Conservation (phyloP, 768 basidiomycete genomes). For the Tylopilus sp. region DNA sequence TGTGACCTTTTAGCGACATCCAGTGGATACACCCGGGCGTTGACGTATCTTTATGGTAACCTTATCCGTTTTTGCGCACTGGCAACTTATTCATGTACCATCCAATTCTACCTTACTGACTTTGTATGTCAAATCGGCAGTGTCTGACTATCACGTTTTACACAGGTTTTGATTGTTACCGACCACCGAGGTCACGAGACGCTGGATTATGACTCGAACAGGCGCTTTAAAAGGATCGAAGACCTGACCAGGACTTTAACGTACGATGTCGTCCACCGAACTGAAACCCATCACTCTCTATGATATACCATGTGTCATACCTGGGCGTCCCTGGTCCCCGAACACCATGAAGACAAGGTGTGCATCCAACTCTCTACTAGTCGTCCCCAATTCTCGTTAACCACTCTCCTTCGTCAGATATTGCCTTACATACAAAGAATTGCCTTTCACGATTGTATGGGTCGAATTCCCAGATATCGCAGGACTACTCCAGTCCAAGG, state of each 20-base stretch:
- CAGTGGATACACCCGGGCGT: too few relatives aligned
- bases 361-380: too few relatives aligned
- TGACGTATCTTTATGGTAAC: too few relatives aligned
- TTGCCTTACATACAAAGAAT: conserved; percentile 12
- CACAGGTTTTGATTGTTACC: too few relatives aligned
- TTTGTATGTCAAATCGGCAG: too few relatives aligned
- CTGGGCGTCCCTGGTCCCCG: conserved; percentile 35
- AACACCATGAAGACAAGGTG: conserved; percentile 26
- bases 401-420: conserved; percentile 2
- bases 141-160: too few relatives aligned
- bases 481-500: conserved; percentile 23
- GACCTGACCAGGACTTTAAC: not conserved
- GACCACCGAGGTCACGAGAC: not conserved
- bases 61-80: too few relatives aligned
- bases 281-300: conserved; percentile 32
- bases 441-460: conserved; percentile 16
- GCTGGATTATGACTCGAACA: not conserved
- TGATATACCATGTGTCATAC: conserved; percentile 32
- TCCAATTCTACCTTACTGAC: too few relatives aligned
- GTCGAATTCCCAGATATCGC: conserved; percentile 44
- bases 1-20: too few relatives aligned
- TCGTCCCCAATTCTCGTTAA: not conserved
- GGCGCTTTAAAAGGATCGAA: not conserved
- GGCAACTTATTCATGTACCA: too few relatives aligned
- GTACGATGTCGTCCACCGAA: conserved; percentile 6